Evolutionary conservation across 2,329 filamentous ascomycete genomes (phyloP), one percentile per base, ranked within the genome.

Genomic region (Paecilomyces sp.): DNA sequence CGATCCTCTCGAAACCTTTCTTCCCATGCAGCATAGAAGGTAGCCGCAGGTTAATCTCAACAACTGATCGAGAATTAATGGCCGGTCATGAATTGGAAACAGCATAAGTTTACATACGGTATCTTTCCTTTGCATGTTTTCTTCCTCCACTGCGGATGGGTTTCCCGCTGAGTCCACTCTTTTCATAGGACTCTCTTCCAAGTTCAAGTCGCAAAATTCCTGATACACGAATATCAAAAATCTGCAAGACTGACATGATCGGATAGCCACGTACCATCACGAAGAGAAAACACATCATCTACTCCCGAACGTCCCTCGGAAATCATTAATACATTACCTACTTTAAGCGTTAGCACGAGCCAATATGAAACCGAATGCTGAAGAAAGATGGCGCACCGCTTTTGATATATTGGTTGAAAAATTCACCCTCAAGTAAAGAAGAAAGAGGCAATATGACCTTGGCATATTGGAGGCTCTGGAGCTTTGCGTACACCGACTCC

Each of bases 361-460:
- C 22, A 36, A 28, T 18, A 47, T 31, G 30, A 28, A 15, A 57
- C 50, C 15, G 31, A 54, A 33, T 24, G 47, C 55, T 28, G 3
- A 1, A 52, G 9, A 2, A 1, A 0, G 18, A 13, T 3, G 11
- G 58, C 71, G 24, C 76, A 90, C 90, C 89, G 61, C 82, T 83
- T 73, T 96, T 96, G 65, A 97, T 87, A 70, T 95, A 92, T 52
- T 86, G 80, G n/a, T 84, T 88, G 68, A 96, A 92, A 67, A 97
- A 96, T 0, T 87, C 83, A 1, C 85, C 84, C 34, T 88, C 82
- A 0, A 97, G 72, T 4, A 97, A 70, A 60, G 91, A 86, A 8
- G 82, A 82, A 9, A 96, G 80, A 3, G 85, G 84, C 83, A 96
- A 87, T 65, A 85, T 83, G 2, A 96, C 85, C 61, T 85, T 83